Base-by-base conservation (phyloP, 176 grass and related monocot genomes). In the Eragrostis curvula region DNA sequence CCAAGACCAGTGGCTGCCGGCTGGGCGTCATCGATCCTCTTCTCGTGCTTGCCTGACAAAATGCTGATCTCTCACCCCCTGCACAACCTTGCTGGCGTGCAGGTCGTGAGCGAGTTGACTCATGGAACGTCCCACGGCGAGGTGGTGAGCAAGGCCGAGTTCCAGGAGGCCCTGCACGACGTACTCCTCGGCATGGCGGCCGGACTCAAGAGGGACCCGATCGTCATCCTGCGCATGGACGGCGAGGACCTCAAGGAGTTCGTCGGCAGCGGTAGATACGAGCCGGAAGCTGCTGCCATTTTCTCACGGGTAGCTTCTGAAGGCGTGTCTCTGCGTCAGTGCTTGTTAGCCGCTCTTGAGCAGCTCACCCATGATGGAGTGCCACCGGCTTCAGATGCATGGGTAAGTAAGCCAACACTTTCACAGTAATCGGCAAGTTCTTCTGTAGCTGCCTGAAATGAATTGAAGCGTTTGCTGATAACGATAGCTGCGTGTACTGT, bases 171-270 rank as follows among this genome's bases (percentile, higher is more conserved):
- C 18, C 79, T 93, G 9, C 86, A 82, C 1, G 90, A 93, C 76
- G 86, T 95, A 9, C 81, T 93, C 47, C 78, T 95, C n/a, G 92
- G 92, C 74, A 91, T 98, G 92, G 96, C 90, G 14, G 96, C 90
- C 8, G 92, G 96, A 24, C 84, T 95, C n/a, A 98, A 98, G 88
- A 85, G 87, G 82, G 96, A 98, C 51, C 92, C 92, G 0, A 88
- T 98, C 40, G 92, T 98, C 20, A 98, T 98, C 55, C 71, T 93
- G 66, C 88, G 96, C 64, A 98, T 98, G 9, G 96, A 98, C 75
- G 92, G 96, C 3, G 96, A 98, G 50, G 96, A 98, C 79, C 78
- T 93, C 1, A 92, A 85, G 79, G 96, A 98, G 43, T 98, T 98
- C 18, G 56, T 86, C 1, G 85, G 75, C 32, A 76, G 88, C 53